Evolutionary conservation across 1,284 basidiomycete genomes (phyloP).

Genomic region (Macrocystidia cucumis): DNA sequence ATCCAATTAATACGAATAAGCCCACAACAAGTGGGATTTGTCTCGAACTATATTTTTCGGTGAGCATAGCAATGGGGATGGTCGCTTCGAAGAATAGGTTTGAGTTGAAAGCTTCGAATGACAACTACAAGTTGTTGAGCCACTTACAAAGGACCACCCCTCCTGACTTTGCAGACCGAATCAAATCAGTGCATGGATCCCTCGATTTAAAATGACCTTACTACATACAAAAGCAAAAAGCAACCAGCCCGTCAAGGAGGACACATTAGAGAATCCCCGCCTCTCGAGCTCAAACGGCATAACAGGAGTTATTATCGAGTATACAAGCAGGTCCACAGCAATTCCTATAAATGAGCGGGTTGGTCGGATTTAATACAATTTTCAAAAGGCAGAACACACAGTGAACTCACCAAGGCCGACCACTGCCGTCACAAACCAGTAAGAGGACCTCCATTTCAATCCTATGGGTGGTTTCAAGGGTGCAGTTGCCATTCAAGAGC

Average conservation of each 20-base stretch:
- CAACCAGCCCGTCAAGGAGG: constrained; percentile 60
- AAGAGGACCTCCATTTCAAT: constrained; percentile 45
- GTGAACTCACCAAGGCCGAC: constrained; percentile 26
- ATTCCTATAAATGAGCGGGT: constrained; percentile 34
- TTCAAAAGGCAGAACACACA: background rate
- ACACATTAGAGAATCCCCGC: constrained; percentile 44
- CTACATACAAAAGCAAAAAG: constrained; percentile 51
- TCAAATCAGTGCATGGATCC: constrained; percentile 2
- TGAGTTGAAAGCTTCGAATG: background rate
- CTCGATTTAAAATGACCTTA: background rate
- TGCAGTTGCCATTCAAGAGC: too few relatives aligned
- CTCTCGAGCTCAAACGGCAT: constrained; percentile 65
- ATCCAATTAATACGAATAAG: constrained; percentile 45
- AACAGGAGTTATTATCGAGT: constrained; percentile 68
- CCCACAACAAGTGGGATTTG: constrained; percentile 54
- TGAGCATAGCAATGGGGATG: constrained; percentile 60
- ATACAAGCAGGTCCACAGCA: constrained; percentile 55
- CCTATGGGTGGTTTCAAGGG: constrained; percentile 30
- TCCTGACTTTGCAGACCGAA: constrained; percentile 25
- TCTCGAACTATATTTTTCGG: constrained; percentile 52
- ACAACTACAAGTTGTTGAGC: background rate
- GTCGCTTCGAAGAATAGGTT: constrained; percentile 37
- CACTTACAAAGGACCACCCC: constrained; percentile 44
- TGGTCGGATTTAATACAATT: background rate
- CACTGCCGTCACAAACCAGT: constrained; percentile 40